These are phyloP conservation scores for Ambispora gerdemannii DNA, from an alignment of 192 early-diverging fungal genomes.

Conservation along the genomic window DNA sequence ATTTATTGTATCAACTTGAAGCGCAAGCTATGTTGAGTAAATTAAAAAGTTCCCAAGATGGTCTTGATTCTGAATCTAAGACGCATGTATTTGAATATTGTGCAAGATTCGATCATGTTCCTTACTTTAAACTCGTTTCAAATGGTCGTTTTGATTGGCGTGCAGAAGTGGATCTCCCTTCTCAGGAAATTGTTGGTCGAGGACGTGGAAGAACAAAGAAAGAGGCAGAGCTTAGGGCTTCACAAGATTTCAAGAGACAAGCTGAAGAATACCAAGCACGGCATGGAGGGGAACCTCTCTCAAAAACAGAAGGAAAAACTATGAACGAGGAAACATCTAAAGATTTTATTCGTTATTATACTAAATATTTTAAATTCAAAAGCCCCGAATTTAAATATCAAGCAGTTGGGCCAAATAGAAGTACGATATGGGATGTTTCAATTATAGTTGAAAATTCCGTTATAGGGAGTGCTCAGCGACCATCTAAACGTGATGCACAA, in stretches of 20 bases:
- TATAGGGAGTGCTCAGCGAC: constrained; percentile 37
- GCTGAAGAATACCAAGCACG: constrained; percentile 34
- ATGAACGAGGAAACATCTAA: constrained; percentile 38
- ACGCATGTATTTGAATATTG: constrained; percentile 26
- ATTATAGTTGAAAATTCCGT: constrained; percentile 35
- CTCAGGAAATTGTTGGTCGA: constrained; percentile 36
- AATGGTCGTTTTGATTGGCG: constrained; percentile 10
- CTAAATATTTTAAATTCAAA: constrained; percentile 35
- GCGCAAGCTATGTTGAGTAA: constrained; percentile 37
- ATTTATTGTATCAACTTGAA: constrained; percentile 39
- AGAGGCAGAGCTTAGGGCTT: constrained; percentile 39
- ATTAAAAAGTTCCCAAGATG: background rate
- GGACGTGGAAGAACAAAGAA: constrained; percentile 34
- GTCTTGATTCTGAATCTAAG: constrained; percentile 27
- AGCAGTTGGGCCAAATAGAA: constrained; percentile 36
- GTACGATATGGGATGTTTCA: constrained; percentile 40
- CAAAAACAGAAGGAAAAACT: constrained; percentile 33
- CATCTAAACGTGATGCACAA: constrained; percentile 43
- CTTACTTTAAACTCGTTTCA: background rate
- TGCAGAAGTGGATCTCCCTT: constrained; percentile 23
- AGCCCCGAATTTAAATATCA: constrained; percentile 37
- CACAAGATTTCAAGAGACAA: constrained; percentile 41
- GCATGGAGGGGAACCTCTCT: constrained; percentile 30
- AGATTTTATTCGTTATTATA: constrained; percentile 43
- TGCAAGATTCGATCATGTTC: constrained; percentile 25